Base-by-base conservation (phyloP, 2,329 filamentous ascomycete species). In the Colletotrichum phormii region DNA sequence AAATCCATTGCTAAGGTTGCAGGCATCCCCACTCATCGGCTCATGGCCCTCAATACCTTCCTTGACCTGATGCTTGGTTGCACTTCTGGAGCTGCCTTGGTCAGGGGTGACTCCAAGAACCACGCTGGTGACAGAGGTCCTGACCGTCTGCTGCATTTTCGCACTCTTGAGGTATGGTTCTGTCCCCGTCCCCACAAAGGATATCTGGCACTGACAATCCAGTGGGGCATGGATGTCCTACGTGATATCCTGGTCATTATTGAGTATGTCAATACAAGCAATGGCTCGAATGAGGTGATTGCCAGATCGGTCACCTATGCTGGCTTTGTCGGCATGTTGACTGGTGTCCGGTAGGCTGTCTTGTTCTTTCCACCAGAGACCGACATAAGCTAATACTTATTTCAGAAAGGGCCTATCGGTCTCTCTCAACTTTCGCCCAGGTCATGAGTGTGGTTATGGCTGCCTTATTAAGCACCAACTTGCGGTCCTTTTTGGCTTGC, bases 1-100 rank as follows among this genome's bases (percentile, higher is more conserved):
- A 82, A 79, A 26, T 89, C 89, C 0, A 90, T 92, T 42, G 83
- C 84, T 49, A 77, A 81, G 31, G 81, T 80, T 3, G 86, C 84
- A 1, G 86, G 85, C 0, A 82, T 92, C 5, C 82, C 87, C 3
- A 80, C 91, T 75, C 89, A 89, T 76, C 80, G 91, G 1, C 80
- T 92, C 1, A 84, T 92, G 7, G 85, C 86, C 3, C 84, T 91
- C 71, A 92, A 92, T 76, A 87, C 88, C 2, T 80, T 91, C 2
- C 83, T 92, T 0, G 90, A 92, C 78, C 80, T 87, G 6, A 82
- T 92, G 61, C 88, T 92, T 84, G 90, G 89, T 2, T 92, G 90
- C 78, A 91, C 89, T 0, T 90, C 88, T 73, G 89, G 89, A 11
- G 53, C 61, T 5, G 55, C 33, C 1, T 42, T 70, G 37, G 64